Conservation (phyloP, 83 land plant species). For the Diphasiastrum complanatum region DNA sequence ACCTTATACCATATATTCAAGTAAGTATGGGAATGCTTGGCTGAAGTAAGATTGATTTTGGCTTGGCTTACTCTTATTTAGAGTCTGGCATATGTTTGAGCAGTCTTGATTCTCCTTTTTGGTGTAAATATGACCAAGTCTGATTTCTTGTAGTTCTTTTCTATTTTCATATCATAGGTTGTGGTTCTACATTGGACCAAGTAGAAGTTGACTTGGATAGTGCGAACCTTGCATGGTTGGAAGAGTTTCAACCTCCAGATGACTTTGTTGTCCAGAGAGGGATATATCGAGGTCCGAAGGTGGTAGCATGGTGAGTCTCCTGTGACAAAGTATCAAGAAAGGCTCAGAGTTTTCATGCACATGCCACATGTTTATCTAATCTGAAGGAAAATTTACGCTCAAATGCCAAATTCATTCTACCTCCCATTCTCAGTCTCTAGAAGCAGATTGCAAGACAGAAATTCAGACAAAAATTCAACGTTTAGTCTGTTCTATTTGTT, state of each 20-base stretch:
- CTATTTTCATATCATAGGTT: background rate
- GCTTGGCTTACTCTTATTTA: background rate
- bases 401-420: no score
- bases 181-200: constrained; percentile 20
- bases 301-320: no score
- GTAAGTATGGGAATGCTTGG: background rate
- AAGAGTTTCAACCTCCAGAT: constrained; percentile 57
- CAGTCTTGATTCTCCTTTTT: constrained; percentile 6
- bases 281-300: constrained; percentile 47
- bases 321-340: no score
- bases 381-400: no score
- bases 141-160: background rate
- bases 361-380: no score
- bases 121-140: background rate
- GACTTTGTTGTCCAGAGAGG: constrained; percentile 60
- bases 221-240: constrained; percentile 41
- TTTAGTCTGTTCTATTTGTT: no score
- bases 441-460: no score
- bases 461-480: no score
- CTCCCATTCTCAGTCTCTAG: no score
- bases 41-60: background rate
- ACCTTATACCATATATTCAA: constrained; percentile 10
- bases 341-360: no score
- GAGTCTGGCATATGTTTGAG: constrained; percentile 34
- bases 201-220: constrained; percentile 24